Percentiles rank a stretch among this genome's conserved stretches.
Conservation (phyloP, 2,329 filamentous ascomycete genomes). For the Teratosphaeria viscida region DNA sequence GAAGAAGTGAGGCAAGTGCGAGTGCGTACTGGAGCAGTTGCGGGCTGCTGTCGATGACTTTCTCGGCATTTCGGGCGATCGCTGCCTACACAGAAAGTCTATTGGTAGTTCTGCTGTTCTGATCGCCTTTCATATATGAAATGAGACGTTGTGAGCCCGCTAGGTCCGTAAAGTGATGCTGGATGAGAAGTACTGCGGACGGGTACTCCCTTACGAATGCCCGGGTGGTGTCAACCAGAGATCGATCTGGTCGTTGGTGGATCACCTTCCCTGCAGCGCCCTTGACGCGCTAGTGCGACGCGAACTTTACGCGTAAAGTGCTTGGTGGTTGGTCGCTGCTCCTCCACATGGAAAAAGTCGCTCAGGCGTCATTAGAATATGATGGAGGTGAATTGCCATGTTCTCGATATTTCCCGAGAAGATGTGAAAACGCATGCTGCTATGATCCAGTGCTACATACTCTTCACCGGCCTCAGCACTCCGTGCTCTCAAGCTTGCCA, state of each 20-base stretch:
- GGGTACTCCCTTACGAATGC: not conserved
- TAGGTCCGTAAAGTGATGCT: not conserved
- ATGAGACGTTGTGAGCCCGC: not conserved
- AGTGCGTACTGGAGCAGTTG: not conserved
- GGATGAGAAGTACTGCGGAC: not conserved
- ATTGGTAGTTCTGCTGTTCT: not conserved
- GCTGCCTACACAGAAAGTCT: not conserved
- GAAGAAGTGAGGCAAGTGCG: not conserved
- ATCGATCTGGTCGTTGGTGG: not conserved
- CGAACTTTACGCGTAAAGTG: not conserved
- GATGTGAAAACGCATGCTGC: no score
- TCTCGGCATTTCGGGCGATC: slow-evolving; percentile 1
- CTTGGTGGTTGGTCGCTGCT: not conserved
- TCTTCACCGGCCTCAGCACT: no score
- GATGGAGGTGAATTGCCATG: no score
- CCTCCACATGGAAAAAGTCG: not conserved
- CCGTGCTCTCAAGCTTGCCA: no score
- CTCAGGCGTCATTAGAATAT: not conserved
- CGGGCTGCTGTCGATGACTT: not conserved
- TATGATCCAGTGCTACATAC: no score
- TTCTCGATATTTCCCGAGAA: no score
- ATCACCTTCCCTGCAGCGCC: not conserved
- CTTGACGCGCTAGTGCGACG: not conserved
- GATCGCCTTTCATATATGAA: not conserved
- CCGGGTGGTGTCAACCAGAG: not conserved